These are phyloP conservation scores for Fusarium stilboides DNA, from an alignment of 2,329 filamentous ascomycete species.

Conservation along the genomic window DNA sequence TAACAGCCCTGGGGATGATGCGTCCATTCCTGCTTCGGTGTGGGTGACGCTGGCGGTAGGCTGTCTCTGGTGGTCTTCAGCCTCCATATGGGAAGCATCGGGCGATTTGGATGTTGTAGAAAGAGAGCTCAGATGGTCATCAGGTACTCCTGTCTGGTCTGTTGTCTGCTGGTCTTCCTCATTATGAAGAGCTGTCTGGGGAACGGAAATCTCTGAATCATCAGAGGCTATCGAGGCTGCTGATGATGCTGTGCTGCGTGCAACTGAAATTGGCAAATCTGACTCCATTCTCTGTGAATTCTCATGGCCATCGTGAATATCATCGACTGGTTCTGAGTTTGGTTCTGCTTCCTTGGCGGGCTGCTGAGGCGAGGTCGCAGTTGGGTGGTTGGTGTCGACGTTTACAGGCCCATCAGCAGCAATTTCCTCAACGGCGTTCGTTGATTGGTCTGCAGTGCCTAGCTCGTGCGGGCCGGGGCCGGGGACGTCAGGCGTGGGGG, in stretches of 20 bases:
- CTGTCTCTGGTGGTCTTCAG: conserved; percentile 5
- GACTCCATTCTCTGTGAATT: conserved; percentile 30
- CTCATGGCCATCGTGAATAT: conserved; percentile 31
- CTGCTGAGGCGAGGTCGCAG: conserved; percentile 23
- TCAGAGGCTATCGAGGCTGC: conserved; percentile 18
- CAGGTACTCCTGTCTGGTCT: not conserved
- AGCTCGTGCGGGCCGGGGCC: conserved; percentile 21
- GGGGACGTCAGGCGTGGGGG: conserved; percentile 3
- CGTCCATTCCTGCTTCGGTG: conserved; percentile 4
- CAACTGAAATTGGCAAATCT: conserved; percentile 16
- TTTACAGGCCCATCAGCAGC: conserved; percentile 22
- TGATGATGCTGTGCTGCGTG: conserved; percentile 21
- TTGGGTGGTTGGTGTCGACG: conserved; percentile 15
- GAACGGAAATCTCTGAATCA: conserved; percentile 17
- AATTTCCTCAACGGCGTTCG: conserved; percentile 1
- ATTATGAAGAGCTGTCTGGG: not conserved
- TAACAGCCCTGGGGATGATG: conserved; percentile 17
- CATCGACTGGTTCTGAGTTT: conserved; percentile 6
- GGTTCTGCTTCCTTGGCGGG: conserved; percentile 12
- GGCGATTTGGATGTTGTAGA: too few species aligned
- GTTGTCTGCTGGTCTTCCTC: not conserved
- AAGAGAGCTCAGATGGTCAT: not conserved
- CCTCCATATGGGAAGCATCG: conserved; percentile 9
- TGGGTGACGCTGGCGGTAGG: conserved; percentile 1
- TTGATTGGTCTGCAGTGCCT: conserved; percentile 34